Evolutionary conservation across 805 yeast species (phyloP).

Genomic region (Kuraishia hungarica): DNA sequence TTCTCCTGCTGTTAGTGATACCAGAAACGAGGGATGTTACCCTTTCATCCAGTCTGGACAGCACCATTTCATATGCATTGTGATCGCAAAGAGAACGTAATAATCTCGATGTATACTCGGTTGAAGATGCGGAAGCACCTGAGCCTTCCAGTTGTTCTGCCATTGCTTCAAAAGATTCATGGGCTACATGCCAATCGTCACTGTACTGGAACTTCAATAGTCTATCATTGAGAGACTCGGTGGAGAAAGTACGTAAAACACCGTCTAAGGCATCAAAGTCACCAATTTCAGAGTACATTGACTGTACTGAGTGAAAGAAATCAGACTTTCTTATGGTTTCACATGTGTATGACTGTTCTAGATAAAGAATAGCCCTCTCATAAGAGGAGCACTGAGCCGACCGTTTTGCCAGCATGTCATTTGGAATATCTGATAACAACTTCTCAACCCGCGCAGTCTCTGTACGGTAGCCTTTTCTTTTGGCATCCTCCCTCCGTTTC

Average conservation of each 20-base stretch:
- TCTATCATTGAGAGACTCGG: conserved; percentile 64
- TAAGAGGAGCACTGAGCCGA: conserved; percentile 79
- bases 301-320: conserved; percentile 49
- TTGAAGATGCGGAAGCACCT: background rate
- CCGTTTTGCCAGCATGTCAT: conserved; percentile 62
- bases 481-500: conserved; percentile 15
- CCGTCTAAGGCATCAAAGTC: conserved; percentile 91
- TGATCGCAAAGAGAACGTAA: conserved; percentile 68
- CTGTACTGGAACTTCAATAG: conserved; percentile 75
- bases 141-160: conserved; percentile 24
- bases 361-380: conserved; percentile 79
- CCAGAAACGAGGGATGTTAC: conserved; percentile 13
- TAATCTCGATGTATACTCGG: conserved; percentile 42
- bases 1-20: conserved; percentile 17
- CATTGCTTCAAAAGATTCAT: conserved; percentile 70
- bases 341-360: conserved; percentile 64
- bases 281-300: conserved; percentile 78
- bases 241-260: conserved; percentile 62
- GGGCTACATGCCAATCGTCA: conserved; percentile 81
- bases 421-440: conserved; percentile 52
- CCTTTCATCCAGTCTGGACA: conserved; percentile 35
- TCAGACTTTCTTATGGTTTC: conserved; percentile 25
- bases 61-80: conserved; percentile 62
- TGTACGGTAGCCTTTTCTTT: conserved; percentile 6
- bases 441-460: conserved; percentile 29